Evolutionary conservation across 192 early-diverging fungal genomes (phyloP), one percentile per base, ranked within the genome.

Genomic region (Coemansia sp.): DNA sequence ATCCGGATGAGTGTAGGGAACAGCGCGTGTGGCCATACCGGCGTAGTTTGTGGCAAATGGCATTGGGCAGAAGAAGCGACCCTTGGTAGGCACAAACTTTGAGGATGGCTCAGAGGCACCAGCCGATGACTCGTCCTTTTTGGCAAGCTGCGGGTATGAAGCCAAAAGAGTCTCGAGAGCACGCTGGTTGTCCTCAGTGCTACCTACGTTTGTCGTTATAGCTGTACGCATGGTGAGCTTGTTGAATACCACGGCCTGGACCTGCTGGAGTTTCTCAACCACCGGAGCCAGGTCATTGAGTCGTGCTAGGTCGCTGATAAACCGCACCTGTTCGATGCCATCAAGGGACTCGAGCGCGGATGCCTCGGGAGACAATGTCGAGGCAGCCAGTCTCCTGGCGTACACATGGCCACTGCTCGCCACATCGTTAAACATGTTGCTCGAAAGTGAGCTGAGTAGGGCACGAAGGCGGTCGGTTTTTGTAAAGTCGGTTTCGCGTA

Each of bases 11-110:
- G 79, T 87, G 54, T 92, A 95, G 22, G 94, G 91, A 0, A 95
- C 90, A 17, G 86, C 85, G 24, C 82, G 78, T 17, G 87, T 83
- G 3, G 80, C 79, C 51, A 83, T 77, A 20, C 85, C 83, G 4
- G 86, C 84, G 53, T 87, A 95, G 68, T 95, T 94, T 27, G 95
- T 87, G 15, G 85, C 81, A 47, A 90, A 88, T 2, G 93, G 93
- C 30, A 93, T 65, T 7, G 88, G 83, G 58, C 86, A 89, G 69
- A 92, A 92, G 20, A 81, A 80, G 26, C 87, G 85, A 24, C 55
- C 49, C 50, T 73, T 83, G 7, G 61, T 46, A 3, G 85, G 65
- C 1, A 34, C 54, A 17, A 59, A 64, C 46, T 64, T 67, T 35
- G 32, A 0, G 3, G 11, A 9, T 11, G 27, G 27, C 24, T 22